A percentile compares a stretch with the other conserved stretches of the same genome.
phyloP scores from a whole-genome alignment of 163 green algal genomes.

The Prototheca stagnorum region DNA sequence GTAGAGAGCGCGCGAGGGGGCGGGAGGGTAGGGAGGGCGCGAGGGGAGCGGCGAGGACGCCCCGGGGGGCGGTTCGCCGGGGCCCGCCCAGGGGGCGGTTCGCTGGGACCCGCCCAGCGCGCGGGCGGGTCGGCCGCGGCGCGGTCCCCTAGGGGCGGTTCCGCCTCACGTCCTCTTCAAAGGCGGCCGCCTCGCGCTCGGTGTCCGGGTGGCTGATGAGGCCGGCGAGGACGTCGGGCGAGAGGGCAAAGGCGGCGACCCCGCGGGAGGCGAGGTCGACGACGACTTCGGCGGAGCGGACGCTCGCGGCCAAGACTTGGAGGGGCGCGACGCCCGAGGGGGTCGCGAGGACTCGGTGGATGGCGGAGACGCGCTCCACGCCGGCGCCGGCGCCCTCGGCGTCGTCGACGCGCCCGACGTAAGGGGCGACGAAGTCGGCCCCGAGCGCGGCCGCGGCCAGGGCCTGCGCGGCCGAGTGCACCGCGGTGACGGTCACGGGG shows the following conservation, averaged over 20 bases:
- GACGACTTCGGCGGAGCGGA: constrained; percentile 41
- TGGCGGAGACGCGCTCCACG: constrained; percentile 24
- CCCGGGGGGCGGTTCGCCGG: too few relatives aligned
- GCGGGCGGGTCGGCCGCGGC: too few relatives aligned
- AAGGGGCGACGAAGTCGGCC: constrained; percentile 64
- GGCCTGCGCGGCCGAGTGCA: constrained; percentile 49
- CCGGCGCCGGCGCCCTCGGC: constrained; percentile 20
- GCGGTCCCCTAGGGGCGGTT: too few relatives aligned
- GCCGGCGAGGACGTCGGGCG: neutral
- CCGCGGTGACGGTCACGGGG: constrained; percentile 58
- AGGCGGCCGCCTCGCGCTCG: neutral
- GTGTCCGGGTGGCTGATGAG: neutral
- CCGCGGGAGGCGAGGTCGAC: constrained; percentile 28
- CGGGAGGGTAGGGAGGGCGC: too few relatives aligned
- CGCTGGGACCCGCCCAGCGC: too few relatives aligned
- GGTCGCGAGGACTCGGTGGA: constrained; percentile 42
- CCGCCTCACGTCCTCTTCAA: neutral
- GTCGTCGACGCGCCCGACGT: constrained; percentile 69
- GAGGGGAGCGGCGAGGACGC: too few relatives aligned
- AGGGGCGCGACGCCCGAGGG: constrained; percentile 3
- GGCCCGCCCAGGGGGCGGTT: too few relatives aligned
- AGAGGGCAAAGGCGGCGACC: neutral
- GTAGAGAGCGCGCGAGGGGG: too few relatives aligned
- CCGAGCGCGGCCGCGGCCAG: constrained; percentile 40
- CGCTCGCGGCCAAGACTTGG: constrained; percentile 56